Evolutionary conservation across 2,329 filamentous ascomycete genomes (phyloP).

Genomic region (Colletotrichum orchidophilum): DNA sequence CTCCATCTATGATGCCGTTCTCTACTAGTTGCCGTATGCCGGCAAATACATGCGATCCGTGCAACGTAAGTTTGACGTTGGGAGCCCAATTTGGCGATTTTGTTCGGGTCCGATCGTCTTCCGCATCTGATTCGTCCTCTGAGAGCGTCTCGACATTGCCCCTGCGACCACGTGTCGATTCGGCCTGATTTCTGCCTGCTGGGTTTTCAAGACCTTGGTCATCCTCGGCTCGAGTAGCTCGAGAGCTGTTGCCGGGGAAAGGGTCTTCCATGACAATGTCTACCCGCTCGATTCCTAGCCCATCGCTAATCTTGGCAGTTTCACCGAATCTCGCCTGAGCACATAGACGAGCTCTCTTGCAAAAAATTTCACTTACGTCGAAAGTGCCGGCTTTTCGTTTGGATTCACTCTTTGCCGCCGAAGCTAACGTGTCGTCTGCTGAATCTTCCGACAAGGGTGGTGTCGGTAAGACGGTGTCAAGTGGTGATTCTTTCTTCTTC

Average conservation of each 20-base stretch:
- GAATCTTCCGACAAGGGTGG: slow-evolving; percentile 54
- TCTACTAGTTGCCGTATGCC: slow-evolving; percentile 83
- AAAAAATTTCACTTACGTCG: neutral
- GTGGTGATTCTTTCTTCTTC: slow-evolving; percentile 60
- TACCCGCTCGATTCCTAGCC: slow-evolving; percentile 68
- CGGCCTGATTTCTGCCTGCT: slow-evolving; percentile 28
- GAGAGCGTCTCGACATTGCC: neutral
- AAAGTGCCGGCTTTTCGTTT: slow-evolving; percentile 20
- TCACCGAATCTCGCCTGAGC: slow-evolving; percentile 78
- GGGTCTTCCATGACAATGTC: slow-evolving; percentile 69
- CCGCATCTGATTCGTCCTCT: slow-evolving; percentile 37
- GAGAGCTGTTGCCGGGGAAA: slow-evolving; percentile 50
- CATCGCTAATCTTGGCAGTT: slow-evolving; percentile 63
- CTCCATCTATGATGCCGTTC: slow-evolving; percentile 77
- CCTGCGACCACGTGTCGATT: neutral
- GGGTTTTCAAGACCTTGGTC: slow-evolving; percentile 39
- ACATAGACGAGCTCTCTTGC: slow-evolving; percentile 47
- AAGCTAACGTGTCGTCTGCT: slow-evolving; percentile 35
- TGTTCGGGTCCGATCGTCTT: slow-evolving; percentile 43
- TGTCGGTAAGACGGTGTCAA: slow-evolving; percentile 61
- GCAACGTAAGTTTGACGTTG: slow-evolving; percentile 72
- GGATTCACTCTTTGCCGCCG: neutral
- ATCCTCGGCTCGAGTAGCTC: slow-evolving; percentile 43
- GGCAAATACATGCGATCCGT: slow-evolving; percentile 81
- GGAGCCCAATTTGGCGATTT: slow-evolving; percentile 59